phyloP scores from a whole-genome alignment of 163 green algal species.

The Scenedesmus sp. region DNA sequence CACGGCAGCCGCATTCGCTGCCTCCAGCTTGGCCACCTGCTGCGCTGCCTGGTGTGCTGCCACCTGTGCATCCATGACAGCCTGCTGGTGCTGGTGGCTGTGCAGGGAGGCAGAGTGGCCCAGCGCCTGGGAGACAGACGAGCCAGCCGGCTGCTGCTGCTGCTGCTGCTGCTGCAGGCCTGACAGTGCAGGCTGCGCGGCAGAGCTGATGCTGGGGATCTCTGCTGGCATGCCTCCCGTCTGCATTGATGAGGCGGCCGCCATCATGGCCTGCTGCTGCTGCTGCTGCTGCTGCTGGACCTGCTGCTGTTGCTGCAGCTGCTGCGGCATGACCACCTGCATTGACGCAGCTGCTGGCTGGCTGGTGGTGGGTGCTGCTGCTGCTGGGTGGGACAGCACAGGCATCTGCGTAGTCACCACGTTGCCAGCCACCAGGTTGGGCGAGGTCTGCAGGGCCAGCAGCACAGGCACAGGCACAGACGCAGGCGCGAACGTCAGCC shows the following conservation, averaged over 20 bases:
- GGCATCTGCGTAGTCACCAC: slow-evolving; percentile 22
- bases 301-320: slow-evolving; percentile 24
- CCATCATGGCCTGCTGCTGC: slow-evolving; percentile 26
- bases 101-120: slow-evolving; percentile 14
- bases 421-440: slow-evolving; percentile 20
- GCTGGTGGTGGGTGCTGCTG: neutral
- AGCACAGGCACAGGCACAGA: neutral
- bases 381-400: neutral
- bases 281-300: neutral
- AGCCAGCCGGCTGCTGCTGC: slow-evolving; percentile 26
- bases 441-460: neutral
- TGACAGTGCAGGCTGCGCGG: neutral
- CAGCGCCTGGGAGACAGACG: neutral
- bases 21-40: slow-evolving; percentile 45
- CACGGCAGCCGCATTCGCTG: slow-evolving; percentile 29
- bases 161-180: slow-evolving; percentile 36
- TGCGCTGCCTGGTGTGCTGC: slow-evolving; percentile 36
- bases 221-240: slow-evolving; percentile 27
- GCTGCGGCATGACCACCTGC: slow-evolving; percentile 9
- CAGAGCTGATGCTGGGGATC: slow-evolving; percentile 12
- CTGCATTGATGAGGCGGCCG: neutral
- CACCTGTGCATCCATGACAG: slow-evolving; percentile 31
- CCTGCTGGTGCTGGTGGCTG: slow-evolving; percentile 42
- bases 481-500: neutral
- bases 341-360: neutral